Conservation (phyloP, 2,329 filamentous ascomycete species). For the Nothophaeocryptopus gaeumannii region DNA sequence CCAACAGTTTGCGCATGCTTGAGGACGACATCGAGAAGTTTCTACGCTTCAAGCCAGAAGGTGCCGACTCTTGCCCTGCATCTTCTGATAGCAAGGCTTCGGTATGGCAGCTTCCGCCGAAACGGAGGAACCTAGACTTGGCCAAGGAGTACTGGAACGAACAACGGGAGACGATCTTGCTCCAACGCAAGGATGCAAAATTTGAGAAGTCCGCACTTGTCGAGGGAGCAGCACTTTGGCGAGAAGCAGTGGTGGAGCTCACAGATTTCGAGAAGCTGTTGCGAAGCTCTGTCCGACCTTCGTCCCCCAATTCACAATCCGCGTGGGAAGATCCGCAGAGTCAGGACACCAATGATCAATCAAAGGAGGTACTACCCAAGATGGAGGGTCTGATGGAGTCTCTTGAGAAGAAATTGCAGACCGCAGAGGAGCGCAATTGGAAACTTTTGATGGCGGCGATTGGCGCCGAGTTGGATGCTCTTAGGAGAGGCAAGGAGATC, state of each 20-base stretch:
- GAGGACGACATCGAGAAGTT: constrained; percentile 62
- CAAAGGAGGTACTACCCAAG: constrained; percentile 45
- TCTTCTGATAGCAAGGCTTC: constrained; percentile 20
- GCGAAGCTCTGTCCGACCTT: constrained; percentile 39
- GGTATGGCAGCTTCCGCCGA: constrained; percentile 55
- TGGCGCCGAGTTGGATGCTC: constrained; percentile 69
- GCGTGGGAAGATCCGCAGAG: constrained; percentile 32
- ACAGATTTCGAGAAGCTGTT: constrained; percentile 64
- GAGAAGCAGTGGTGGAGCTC: constrained; percentile 58
- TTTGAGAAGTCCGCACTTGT: constrained; percentile 64
- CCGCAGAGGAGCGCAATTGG: constrained; percentile 64
- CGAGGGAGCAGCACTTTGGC: constrained; percentile 66
- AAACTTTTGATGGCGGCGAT: constrained; percentile 73
- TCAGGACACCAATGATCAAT: constrained; percentile 23
- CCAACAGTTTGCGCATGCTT: constrained; percentile 62
- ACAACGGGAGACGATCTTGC: constrained; percentile 57
- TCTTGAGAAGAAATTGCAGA: constrained; percentile 54
- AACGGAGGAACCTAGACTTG: constrained; percentile 67
- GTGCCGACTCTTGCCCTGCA: constrained; percentile 7
- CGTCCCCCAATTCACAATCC: constrained; percentile 23
- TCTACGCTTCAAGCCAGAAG: constrained; percentile 38
- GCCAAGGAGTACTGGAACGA: constrained; percentile 68
- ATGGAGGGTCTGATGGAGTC: constrained; percentile 58
- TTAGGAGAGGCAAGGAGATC: constrained; percentile 59
- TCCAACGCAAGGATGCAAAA: constrained; percentile 56